phyloP scores from a whole-genome alignment of 2,329 filamentous ascomycete species.

The Cadophora sp. region DNA sequence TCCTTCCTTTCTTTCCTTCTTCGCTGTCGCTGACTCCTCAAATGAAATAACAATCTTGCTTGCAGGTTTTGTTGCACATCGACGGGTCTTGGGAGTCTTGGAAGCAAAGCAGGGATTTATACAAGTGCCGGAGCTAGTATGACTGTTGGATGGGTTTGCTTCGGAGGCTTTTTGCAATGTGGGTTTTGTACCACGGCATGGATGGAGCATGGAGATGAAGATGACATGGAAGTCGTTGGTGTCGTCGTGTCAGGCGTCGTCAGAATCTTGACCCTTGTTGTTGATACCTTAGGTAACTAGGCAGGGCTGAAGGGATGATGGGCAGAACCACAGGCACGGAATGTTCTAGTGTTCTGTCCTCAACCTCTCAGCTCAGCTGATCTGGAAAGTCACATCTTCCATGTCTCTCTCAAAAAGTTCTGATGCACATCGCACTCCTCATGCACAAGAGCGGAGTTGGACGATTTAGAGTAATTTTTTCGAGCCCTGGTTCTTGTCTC shows the following conservation, averaged over 20 bases:
- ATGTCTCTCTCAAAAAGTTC: neutral
- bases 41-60: neutral
- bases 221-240: too few relatives aligned
- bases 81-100: neutral
- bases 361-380: conserved; percentile 5
- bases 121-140: conserved; percentile 3
- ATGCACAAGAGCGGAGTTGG: conserved; percentile 24
- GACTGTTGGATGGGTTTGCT: neutral
- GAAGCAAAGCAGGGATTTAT: neutral
- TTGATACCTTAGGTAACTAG: neutral
- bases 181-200: neutral
- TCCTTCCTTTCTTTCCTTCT: neutral
- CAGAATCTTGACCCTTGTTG: neutral
- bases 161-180: neutral
- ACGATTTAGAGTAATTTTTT: conserved; percentile 9
- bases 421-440: conserved; percentile 20
- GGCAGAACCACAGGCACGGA: neutral
- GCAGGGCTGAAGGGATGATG: conserved; percentile 9
- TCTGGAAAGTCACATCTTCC: conserved; percentile 2
- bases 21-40: neutral
- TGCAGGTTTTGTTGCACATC: conserved; percentile 15
- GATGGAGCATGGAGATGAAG: too few relatives aligned
- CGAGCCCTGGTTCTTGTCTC: conserved; percentile 7
- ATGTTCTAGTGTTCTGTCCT: neutral
- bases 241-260: conserved; percentile 13